phyloP scores from a whole-genome alignment of 768 basidiomycete species.

The Suillus subalutaceus region DNA sequence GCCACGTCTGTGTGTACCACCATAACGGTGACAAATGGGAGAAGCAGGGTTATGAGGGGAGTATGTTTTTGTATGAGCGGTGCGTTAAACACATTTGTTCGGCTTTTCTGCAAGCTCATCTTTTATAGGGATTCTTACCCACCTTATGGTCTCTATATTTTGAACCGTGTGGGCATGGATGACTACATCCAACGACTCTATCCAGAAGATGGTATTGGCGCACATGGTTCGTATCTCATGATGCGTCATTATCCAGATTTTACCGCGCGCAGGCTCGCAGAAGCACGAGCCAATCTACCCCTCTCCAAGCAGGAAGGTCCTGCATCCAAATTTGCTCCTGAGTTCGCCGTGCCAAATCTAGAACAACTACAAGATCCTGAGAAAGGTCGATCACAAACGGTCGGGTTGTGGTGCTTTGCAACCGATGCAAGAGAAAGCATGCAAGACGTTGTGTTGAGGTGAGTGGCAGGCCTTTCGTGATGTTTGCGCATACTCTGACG shows the following conservation, averaged over 20 bases:
- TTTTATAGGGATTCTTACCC: constrained; percentile 68
- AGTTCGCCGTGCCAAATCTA: constrained; percentile 46
- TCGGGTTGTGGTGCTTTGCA: constrained; percentile 78
- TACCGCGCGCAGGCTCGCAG: constrained; percentile 50
- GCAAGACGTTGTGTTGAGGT: constrained; percentile 73
- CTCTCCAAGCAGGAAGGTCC: constrained; percentile 31
- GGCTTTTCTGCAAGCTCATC: neutral
- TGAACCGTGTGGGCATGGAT: constrained; percentile 79
- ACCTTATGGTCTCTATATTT: constrained; percentile 82
- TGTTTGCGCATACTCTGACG: constrained; percentile 1
- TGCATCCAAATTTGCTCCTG: constrained; percentile 51
- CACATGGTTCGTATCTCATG: constrained; percentile 68
- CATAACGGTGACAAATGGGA: constrained; percentile 77
- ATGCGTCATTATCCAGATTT: constrained; percentile 75
- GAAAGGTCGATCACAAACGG: constrained; percentile 59
- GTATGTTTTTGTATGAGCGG: constrained; percentile 89
- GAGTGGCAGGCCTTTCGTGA: constrained; percentile 18
- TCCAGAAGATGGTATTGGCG: constrained; percentile 74
- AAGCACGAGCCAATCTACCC: constrained; percentile 31
- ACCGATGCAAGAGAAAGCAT: constrained; percentile 72
- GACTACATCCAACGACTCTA: constrained; percentile 76
- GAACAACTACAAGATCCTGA: constrained; percentile 47
- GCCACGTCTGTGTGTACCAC: constrained; percentile 83
- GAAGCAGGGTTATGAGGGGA: constrained; percentile 84
- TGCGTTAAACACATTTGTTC: constrained; percentile 37